phyloP scores from a whole-genome alignment of 139 green algal genomes.

The Coccomyxa sp. region DNA sequence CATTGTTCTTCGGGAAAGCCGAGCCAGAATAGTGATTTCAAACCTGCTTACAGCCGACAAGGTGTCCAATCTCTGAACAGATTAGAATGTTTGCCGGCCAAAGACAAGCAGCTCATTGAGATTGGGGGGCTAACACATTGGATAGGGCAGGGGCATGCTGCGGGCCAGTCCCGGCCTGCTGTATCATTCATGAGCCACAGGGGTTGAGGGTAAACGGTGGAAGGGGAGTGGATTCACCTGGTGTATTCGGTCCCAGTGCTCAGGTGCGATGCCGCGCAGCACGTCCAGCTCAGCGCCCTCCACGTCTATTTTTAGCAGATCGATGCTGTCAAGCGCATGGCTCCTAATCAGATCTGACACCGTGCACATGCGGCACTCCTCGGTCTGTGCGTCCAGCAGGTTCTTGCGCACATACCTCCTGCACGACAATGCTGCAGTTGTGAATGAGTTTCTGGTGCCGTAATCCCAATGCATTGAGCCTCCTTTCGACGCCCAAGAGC shows the following conservation, averaged over 20 bases:
- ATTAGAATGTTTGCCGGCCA: background rate
- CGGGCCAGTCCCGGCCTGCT: background rate
- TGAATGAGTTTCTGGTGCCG: too few relatives aligned
- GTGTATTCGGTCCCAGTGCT: constrained; percentile 40
- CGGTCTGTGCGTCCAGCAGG: constrained; percentile 3
- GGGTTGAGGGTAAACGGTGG: too few relatives aligned
- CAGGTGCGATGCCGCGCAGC: constrained; percentile 24
- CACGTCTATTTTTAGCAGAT: constrained; percentile 56
- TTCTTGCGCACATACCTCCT: constrained; percentile 13
- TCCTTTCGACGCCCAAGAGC: too few relatives aligned
- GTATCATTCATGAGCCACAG: background rate
- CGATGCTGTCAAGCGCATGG: constrained; percentile 16
- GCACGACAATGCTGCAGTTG: background rate
- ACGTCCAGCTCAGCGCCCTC: constrained; percentile 53
- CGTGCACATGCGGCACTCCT: constrained; percentile 16
- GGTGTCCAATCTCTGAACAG: background rate
- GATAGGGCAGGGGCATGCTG: background rate
- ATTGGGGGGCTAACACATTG: background rate
- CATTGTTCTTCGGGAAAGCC: background rate
- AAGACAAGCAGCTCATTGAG: background rate
- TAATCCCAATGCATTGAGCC: too few relatives aligned
- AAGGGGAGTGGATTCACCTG: constrained; percentile 12
- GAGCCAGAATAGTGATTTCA: background rate
- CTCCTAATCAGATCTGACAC: constrained; percentile 24
- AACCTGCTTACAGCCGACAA: background rate